Conservation (phyloP, 1,139 yeast genomes). For the Taphrina communis region DNA sequence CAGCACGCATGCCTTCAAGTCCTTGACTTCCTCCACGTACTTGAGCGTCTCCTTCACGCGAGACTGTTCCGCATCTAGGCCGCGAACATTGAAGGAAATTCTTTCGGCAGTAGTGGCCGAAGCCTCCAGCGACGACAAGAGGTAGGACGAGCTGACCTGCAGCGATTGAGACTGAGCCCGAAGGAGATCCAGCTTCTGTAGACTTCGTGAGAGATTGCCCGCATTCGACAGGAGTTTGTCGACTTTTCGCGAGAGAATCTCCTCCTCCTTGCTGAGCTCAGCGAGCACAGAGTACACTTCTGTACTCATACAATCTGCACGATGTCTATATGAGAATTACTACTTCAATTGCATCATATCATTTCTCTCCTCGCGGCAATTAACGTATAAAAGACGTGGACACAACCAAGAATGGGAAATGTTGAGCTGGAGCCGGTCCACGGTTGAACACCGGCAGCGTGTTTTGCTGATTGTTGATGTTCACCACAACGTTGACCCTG, state of each 20-base stretch:
- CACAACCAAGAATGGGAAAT: neutral
- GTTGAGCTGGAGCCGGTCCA: conserved; percentile 10
- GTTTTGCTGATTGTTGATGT: conserved; percentile 16
- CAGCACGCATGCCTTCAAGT: conserved; percentile 66
- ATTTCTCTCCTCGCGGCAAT: too few relatives aligned
- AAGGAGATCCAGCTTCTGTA: conserved; percentile 33
- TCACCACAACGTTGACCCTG: neutral
- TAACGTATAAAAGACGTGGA: too few relatives aligned
- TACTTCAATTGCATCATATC: neutral
- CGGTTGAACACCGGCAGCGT: conserved; percentile 3
- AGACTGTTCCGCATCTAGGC: conserved; percentile 58
- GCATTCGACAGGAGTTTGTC: conserved; percentile 30
- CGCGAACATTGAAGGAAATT: conserved; percentile 34
- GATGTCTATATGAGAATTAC: neutral
- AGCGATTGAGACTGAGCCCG: conserved; percentile 36
- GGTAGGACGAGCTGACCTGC: conserved; percentile 30
- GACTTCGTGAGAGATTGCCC: conserved; percentile 28
- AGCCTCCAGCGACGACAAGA: conserved; percentile 26
- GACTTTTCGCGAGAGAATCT: conserved; percentile 22
- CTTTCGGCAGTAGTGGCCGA: conserved; percentile 33
- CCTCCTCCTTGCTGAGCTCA: conserved; percentile 28
- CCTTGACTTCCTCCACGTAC: conserved; percentile 70
- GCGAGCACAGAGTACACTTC: conserved; percentile 20
- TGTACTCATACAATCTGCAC: conserved; percentile 2
- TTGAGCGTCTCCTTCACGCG: conserved; percentile 68